A percentile compares a stretch with the other conserved stretches of the same genome.
These are phyloP conservation scores for Xenoacremonium recifei DNA, from an alignment of 2,329 filamentous ascomycete genomes.

Conservation along the genomic window DNA sequence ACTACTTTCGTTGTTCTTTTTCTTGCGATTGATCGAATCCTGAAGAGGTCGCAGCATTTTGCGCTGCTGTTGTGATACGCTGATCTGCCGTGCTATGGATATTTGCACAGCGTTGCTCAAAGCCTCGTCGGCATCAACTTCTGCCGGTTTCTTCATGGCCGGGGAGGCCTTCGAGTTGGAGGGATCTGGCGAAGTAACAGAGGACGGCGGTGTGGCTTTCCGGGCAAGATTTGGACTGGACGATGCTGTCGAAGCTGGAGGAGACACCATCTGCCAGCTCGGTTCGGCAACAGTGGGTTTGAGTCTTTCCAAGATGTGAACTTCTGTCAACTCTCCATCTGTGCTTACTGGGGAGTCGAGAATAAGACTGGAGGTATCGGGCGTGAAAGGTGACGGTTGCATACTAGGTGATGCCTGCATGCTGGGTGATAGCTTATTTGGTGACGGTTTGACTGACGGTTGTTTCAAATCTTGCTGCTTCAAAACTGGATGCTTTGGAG, in stretches of 20 bases:
- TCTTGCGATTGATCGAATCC: conserved; percentile 27
- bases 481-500: conserved; percentile 6
- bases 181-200: conserved; percentile 24
- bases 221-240: conserved; percentile 10
- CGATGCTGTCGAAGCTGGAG: conserved; percentile 33
- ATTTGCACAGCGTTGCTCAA: conserved; percentile 59
- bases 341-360: conserved; percentile 40
- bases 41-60: conserved; percentile 57
- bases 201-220: conserved; percentile 14
- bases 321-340: conserved; percentile 22
- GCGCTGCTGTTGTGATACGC: conserved; percentile 60
- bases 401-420: conserved; percentile 1
- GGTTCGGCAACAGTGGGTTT: conserved; percentile 40
- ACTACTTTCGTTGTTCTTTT: conserved; percentile 15
- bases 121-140: conserved; percentile 25
- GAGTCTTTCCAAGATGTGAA: conserved; percentile 28
- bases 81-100: conserved; percentile 68
- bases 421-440: not conserved
- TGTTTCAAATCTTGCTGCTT: not conserved
- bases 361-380: conserved; percentile 25
- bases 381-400: conserved; percentile 18
- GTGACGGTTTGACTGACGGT: not conserved
- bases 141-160: conserved; percentile 3
- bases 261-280: conserved; percentile 47
- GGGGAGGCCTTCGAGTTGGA: conserved; percentile 10